These are phyloP conservation scores for Microbotryomycetes sp. DNA, from an alignment of 1,284 basidiomycete species.

Conservation along the genomic window DNA sequence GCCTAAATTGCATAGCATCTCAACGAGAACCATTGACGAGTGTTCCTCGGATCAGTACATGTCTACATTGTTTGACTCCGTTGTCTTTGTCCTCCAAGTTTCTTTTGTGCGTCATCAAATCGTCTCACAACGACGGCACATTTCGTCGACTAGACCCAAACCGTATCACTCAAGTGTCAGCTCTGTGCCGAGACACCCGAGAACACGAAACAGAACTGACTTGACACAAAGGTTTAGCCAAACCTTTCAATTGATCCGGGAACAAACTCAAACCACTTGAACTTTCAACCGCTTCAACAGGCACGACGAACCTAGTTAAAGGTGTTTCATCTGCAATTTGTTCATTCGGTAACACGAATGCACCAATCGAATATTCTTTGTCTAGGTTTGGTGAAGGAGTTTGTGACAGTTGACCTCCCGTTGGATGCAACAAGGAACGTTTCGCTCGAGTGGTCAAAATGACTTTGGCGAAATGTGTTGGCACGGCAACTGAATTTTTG, in stretches of 20 bases:
- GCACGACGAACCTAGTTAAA: conserved; percentile 69
- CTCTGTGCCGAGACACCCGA: neutral
- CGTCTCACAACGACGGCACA: conserved; percentile 76
- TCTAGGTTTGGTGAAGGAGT: conserved; percentile 19
- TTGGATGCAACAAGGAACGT: neutral
- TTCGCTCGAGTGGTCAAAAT: conserved; percentile 67
- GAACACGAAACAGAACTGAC: conserved; percentile 44
- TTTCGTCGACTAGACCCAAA: conserved; percentile 66
- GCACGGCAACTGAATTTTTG: conserved; percentile 65
- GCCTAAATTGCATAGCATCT: too few relatives aligned
- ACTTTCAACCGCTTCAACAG: conserved; percentile 83
- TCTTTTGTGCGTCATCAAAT: conserved; percentile 80
- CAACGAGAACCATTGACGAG: too few relatives aligned
- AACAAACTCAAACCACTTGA: conserved; percentile 85
- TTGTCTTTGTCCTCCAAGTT: conserved; percentile 39
- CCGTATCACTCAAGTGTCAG: conserved; percentile 70
- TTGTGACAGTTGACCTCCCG: neutral
- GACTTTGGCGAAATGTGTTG: conserved; percentile 98
- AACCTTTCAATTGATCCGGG: conserved; percentile 69
- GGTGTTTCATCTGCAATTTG: conserved; percentile 76
- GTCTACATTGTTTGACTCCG: conserved; percentile 12
- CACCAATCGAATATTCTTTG: conserved; percentile 72
- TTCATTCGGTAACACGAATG: conserved; percentile 90
- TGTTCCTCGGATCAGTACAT: too few relatives aligned
- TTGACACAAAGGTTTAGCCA: conserved; percentile 81